Evolutionary conservation across 2,329 filamentous ascomycete species (phyloP).

Genomic region (Ophiostoma quercus): DNA sequence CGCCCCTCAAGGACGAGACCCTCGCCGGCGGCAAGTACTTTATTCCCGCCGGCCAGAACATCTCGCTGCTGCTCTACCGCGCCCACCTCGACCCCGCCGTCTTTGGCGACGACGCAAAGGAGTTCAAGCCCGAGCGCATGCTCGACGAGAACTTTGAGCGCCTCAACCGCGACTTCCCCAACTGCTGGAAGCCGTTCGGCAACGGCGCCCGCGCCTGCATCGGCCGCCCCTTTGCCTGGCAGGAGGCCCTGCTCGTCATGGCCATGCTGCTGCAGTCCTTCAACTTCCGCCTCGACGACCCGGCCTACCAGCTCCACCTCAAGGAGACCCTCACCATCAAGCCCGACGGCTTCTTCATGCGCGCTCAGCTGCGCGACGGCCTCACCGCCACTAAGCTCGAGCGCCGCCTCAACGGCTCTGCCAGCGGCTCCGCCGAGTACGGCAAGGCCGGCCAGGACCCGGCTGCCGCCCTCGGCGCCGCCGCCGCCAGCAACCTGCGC

Average conservation of each 20-base stretch:
- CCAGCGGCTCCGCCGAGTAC: neutral
- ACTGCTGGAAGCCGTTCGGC: constrained; percentile 50
- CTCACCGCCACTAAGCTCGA: constrained; percentile 34
- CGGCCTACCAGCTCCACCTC: constrained; percentile 51
- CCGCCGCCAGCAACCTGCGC: constrained; percentile 29
- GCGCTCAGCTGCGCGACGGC: constrained; percentile 48
- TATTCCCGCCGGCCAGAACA: constrained; percentile 41
- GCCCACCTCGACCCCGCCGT: constrained; percentile 52
- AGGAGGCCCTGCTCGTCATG: constrained; percentile 44
- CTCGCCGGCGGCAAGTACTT: constrained; percentile 47
- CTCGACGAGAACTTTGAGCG: constrained; percentile 47
- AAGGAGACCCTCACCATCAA: constrained; percentile 55
- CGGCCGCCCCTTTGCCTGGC: constrained; percentile 50
- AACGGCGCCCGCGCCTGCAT: constrained; percentile 50
- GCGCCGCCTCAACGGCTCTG: constrained; percentile 17
- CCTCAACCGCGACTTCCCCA: constrained; percentile 33
- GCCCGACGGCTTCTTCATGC: constrained; percentile 56
- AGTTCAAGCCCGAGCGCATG: constrained; percentile 59
- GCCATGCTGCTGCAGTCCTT: constrained; percentile 64
- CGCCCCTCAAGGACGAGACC: constrained; percentile 42
- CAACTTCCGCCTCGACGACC: constrained; percentile 57
- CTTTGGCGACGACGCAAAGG: constrained; percentile 51
- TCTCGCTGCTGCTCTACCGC: constrained; percentile 44
- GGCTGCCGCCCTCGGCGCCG: neutral
- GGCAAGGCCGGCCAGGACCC: neutral